A percentile compares a stretch with the other conserved stretches of the same genome.
These are phyloP conservation scores for Diaporthe sp. DNA, from an alignment of 2,329 filamentous ascomycete species.

Conservation along the genomic window DNA sequence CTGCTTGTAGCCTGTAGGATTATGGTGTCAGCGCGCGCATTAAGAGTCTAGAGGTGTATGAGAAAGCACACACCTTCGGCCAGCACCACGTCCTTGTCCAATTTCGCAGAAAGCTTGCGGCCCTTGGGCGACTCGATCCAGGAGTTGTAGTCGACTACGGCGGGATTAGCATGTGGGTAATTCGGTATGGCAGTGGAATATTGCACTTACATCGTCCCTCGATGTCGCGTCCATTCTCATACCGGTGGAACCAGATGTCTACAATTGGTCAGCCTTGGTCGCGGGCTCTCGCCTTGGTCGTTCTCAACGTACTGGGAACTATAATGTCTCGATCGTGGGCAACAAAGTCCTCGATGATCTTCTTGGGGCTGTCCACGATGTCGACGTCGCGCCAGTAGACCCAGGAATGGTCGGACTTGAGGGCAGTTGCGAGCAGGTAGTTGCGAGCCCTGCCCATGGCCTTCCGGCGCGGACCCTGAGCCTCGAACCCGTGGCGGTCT, in stretches of 20 bases:
- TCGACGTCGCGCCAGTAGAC: constrained; percentile 99
- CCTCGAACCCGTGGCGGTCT: constrained; percentile 86
- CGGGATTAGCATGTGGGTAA: constrained; percentile 27
- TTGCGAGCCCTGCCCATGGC: constrained; percentile 92
- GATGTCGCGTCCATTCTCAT: constrained; percentile 84
- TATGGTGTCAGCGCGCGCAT: constrained; percentile 39
- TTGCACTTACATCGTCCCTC: constrained; percentile 88
- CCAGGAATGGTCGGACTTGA: constrained; percentile 97
- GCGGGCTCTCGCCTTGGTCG: background rate
- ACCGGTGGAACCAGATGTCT: constrained; percentile 99
- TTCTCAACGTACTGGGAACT: constrained; percentile 83
- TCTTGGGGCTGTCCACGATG: constrained; percentile 89
- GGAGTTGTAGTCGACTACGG: constrained; percentile 94
- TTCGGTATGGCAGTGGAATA: constrained; percentile 41
- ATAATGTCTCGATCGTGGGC: constrained; percentile 93
- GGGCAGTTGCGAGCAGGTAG: constrained; percentile 85
- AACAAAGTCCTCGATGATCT: constrained; percentile 94
- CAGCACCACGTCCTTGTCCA: constrained; percentile 86
- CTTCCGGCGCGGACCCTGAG: constrained; percentile 91
- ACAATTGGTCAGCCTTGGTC: constrained; percentile 48
- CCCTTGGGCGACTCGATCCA: constrained; percentile 95
- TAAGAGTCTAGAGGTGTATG: no score
- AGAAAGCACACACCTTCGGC: constrained; percentile 78
- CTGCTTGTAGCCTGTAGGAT: constrained; percentile 83
- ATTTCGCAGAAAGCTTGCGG: constrained; percentile 77